Percentiles rank a stretch among this genome's conserved stretches.
Conservation (phyloP, 768 basidiomycete genomes). For the Terana coerulea region DNA sequence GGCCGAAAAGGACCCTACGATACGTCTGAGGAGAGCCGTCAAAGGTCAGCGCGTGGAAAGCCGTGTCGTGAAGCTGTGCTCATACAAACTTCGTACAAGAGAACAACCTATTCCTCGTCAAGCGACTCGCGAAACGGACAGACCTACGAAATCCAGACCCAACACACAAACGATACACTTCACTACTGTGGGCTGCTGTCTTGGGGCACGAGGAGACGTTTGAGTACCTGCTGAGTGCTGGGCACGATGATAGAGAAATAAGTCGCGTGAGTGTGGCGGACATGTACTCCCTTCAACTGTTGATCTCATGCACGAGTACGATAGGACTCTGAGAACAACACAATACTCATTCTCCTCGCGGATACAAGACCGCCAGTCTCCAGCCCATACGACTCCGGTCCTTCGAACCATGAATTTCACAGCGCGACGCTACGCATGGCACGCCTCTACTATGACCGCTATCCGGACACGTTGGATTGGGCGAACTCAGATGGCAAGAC, state of each 20-base stretch:
- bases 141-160: slow-evolving; percentile 92
- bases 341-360: slow-evolving; percentile 90
- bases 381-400: slow-evolving; percentile 42
- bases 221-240: slow-evolving; percentile 79
- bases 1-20: slow-evolving; percentile 81
- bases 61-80: slow-evolving; percentile 8
- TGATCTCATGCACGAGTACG: not conserved
- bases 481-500: slow-evolving; percentile 88
- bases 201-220: slow-evolving; percentile 91
- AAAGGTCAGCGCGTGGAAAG: slow-evolving; percentile 48
- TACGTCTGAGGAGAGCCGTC: slow-evolving; percentile 73
- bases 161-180: slow-evolving; percentile 71
- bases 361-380: slow-evolving; percentile 59
- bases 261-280: slow-evolving; percentile 61
- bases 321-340: slow-evolving; percentile 91
- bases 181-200: slow-evolving; percentile 87
- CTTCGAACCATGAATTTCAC: slow-evolving; percentile 57
- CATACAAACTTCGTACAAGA: slow-evolving; percentile 43
- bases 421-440: slow-evolving; percentile 84
- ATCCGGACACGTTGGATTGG: slow-evolving; percentile 88
- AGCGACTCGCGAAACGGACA: slow-evolving; percentile 77
- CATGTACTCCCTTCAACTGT: not conserved
- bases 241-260: slow-evolving; percentile 92
- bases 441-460: slow-evolving; percentile 79
- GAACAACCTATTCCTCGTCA: slow-evolving; percentile 92